These are phyloP conservation scores for Vachellia collinsii DNA, from an alignment of 306 rosid species.

Conservation along the genomic window DNA sequence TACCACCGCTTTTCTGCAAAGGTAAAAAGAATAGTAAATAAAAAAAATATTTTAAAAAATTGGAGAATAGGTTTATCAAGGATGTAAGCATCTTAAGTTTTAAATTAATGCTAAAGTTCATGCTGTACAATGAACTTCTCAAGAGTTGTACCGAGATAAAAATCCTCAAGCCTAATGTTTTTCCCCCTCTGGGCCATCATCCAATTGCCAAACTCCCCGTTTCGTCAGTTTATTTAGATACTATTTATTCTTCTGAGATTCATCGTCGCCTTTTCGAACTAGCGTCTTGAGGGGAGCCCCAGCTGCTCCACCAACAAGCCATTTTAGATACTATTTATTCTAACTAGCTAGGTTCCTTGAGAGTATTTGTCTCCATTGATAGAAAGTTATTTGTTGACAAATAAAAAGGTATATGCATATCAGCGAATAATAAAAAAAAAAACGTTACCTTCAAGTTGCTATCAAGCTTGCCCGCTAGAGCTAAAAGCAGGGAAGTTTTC, in stretches of 20 bases:
- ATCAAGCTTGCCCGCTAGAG: conserved; percentile 83
- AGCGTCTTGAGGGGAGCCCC: too few species aligned
- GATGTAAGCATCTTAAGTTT: background rate
- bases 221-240: background rate
- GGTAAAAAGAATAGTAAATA: background rate
- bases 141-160: background rate
- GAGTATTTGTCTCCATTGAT: background rate
- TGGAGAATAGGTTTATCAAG: background rate
- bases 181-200: too few species aligned
- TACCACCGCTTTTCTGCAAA: conserved; percentile 62
- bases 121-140: conserved; percentile 2
- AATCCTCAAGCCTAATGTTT: background rate
- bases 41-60: background rate
- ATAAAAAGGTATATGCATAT: background rate
- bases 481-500: conserved; percentile 73
- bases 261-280: too few species aligned
- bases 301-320: too few species aligned
- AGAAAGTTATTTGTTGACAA: background rate
- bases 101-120: background rate
- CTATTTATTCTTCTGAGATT: background rate
- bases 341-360: background rate
- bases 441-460: conserved; percentile 56
- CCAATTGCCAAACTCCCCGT: background rate
- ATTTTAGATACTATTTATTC: background rate
- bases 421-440: background rate